Conservation (phyloP, 2,329 filamentous ascomycete genomes). For the Fusarium neocosmosporiellum region DNA sequence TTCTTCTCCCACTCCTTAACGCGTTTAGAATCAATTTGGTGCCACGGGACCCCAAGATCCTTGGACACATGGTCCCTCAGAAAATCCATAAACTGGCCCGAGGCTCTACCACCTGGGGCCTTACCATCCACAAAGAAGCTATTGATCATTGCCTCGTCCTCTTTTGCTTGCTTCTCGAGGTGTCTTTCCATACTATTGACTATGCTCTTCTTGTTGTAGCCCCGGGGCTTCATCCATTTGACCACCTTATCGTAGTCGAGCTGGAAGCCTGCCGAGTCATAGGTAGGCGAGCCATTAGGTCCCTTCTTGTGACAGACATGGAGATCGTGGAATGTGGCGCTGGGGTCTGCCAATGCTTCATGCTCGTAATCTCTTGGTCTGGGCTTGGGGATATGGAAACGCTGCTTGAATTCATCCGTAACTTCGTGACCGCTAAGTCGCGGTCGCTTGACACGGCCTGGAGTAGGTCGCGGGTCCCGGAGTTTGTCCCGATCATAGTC, state of each 20-base stretch:
- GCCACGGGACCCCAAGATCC: conserved; percentile 23
- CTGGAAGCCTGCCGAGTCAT: conserved; percentile 28
- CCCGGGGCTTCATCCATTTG: conserved; percentile 25
- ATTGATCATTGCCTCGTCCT: background rate
- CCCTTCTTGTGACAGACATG: conserved; percentile 32
- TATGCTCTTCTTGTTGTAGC: conserved; percentile 15
- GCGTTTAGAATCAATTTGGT: conserved; percentile 21
- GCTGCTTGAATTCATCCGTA: conserved; percentile 18
- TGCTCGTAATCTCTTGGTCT: background rate
- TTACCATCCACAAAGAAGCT: conserved; percentile 23
- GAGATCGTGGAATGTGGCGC: conserved; percentile 9
- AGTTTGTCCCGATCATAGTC: conserved; percentile 28
- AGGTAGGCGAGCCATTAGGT: conserved; percentile 23
- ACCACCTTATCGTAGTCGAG: conserved; percentile 32
- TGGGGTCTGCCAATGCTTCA: background rate
- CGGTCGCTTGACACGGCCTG: conserved; percentile 21
- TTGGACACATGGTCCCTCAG: conserved; percentile 34
- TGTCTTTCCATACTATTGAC: conserved; percentile 16
- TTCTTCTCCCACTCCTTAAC: conserved; percentile 19
- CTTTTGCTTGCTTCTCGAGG: background rate
- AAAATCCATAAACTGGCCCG: background rate
- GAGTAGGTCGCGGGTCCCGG: conserved; percentile 24
- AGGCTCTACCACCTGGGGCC: background rate
- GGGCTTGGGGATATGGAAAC: conserved; percentile 20
- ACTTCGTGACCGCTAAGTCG: background rate